Conservation (phyloP, 768 basidiomycete species). For the Ramaria sp. region DNA sequence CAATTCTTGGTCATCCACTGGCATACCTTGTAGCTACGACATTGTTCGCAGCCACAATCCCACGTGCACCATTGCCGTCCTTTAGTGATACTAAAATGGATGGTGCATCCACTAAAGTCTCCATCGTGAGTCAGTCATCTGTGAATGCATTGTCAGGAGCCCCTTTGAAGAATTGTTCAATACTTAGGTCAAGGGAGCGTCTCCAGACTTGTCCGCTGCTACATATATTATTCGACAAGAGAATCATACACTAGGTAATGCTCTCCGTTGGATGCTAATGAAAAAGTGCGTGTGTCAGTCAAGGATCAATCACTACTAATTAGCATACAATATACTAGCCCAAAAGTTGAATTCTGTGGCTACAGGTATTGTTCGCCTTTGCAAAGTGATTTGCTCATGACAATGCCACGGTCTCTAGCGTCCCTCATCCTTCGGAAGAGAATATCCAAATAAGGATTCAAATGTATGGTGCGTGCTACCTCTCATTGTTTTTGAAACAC, state of each 20-base stretch:
- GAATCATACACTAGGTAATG: conserved; percentile 92
- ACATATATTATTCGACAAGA: conserved; percentile 92
- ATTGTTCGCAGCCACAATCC: neutral
- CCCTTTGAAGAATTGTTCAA: neutral
- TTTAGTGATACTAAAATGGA: neutral
- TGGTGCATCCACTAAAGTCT: conserved; percentile 1
- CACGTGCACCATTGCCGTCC: neutral
- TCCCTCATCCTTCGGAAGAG: conserved; percentile 94
- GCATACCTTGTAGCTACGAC: neutral
- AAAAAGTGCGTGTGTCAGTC: conserved; percentile 68
- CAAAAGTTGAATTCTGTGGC: conserved; percentile 96
- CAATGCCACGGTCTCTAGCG: conserved; percentile 29
- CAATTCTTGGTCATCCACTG: too few relatives aligned
- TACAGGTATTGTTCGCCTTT: conserved; percentile 52
- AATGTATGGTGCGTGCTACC: conserved; percentile 80
- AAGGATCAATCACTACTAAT: conserved; percentile 7
- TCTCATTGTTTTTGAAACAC: neutral
- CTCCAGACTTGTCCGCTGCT: conserved; percentile 72
- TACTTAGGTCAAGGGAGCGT: conserved; percentile 72
- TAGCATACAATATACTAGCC: conserved; percentile 33
- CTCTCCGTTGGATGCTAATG: conserved; percentile 97
- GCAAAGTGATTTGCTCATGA: neutral
- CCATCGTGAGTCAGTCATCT: conserved; percentile 6
- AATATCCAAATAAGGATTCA: conserved; percentile 96
- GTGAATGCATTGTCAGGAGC: neutral